Evolutionary conservation across 129 eudicot genomes (phyloP).

Genomic region (Flaveria robusta): DNA sequence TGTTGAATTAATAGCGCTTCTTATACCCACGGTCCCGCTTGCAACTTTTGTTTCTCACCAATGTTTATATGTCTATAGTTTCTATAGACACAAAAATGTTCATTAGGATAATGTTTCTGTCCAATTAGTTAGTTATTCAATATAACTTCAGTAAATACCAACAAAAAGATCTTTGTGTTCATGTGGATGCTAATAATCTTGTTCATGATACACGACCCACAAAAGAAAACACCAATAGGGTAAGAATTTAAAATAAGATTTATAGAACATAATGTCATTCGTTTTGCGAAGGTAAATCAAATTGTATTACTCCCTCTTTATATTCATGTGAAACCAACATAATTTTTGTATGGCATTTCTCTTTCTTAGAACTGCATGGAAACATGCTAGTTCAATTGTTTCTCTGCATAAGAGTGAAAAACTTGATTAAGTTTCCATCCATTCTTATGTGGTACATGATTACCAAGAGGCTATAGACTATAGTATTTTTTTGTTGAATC

Average conservation of each 20-base stretch:
- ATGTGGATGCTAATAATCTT: slow-evolving; percentile 6
- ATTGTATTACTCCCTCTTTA: not conserved
- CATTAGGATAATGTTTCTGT: not conserved
- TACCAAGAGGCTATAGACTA: slow-evolving; percentile 47
- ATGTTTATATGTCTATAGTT: slow-evolving; percentile 8
- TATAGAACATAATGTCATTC: not conserved
- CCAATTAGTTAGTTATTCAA: not conserved
- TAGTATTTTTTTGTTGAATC: not conserved
- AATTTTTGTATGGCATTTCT: not conserved
- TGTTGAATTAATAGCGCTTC: not conserved
- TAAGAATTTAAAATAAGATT: not conserved
- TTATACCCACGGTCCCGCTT: not conserved
- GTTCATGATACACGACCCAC: slow-evolving; percentile 1
- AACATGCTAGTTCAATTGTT: slow-evolving; percentile 5
- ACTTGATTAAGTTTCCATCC: not conserved
- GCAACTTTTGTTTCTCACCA: not conserved
- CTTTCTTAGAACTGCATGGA: slow-evolving; percentile 11
- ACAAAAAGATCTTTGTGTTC: not conserved
- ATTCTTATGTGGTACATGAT: slow-evolving; percentile 34
- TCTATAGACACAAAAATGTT: slow-evolving; percentile 21
- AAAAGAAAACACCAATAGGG: slow-evolving; percentile 8
- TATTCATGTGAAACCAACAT: slow-evolving; percentile 1
- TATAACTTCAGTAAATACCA: slow-evolving; percentile 8
- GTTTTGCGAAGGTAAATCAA: slow-evolving; percentile 7
- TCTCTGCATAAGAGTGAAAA: slow-evolving; percentile 16